Percentiles rank a stretch among this genome's conserved stretches.
These are phyloP conservation scores for Chlorella ohadii DNA, from an alignment of 139 green algal genomes.

Conservation along the genomic window DNA sequence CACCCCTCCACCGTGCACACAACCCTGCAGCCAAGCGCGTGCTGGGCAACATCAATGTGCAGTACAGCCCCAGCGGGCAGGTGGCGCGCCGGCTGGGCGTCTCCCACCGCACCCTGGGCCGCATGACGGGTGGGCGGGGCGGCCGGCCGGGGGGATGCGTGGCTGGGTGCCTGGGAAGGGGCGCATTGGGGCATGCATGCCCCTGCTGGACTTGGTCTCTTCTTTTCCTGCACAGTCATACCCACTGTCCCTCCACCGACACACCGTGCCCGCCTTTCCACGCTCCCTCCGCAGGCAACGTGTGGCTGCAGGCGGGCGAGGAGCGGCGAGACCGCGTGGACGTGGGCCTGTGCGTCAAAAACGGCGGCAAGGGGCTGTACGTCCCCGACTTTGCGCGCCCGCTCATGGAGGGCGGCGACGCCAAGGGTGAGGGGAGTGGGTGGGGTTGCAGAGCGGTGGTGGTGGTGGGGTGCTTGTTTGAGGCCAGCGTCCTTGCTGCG, in stretches of 20 bases:
- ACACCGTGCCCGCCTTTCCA: background rate
- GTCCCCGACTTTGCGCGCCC: slow-evolving; percentile 71
- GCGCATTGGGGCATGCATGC: too few species aligned
- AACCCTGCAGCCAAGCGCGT: slow-evolving; percentile 47
- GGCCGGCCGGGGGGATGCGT: too few species aligned
- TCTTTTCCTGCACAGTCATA: too few species aligned
- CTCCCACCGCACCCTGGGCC: slow-evolving; percentile 67
- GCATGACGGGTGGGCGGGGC: slow-evolving; percentile 55
- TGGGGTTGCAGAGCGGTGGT: background rate
- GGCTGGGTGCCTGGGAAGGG: too few species aligned
- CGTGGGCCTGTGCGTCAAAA: slow-evolving; percentile 86
- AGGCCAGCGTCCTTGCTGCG: too few species aligned
- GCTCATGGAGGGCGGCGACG: slow-evolving; percentile 6
- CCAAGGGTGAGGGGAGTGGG: slow-evolving; percentile 19
- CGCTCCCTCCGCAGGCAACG: slow-evolving; percentile 52
- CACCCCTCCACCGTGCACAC: too few species aligned
- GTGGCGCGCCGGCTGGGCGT: slow-evolving; percentile 59
- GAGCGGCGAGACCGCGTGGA: slow-evolving; percentile 69
- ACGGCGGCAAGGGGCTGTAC: slow-evolving; percentile 67
- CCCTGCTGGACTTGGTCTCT: too few species aligned
- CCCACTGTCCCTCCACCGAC: too few species aligned
- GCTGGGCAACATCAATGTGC: slow-evolving; percentile 45
- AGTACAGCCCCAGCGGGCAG: slow-evolving; percentile 63
- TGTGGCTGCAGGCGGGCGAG: slow-evolving; percentile 65
- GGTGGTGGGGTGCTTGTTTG: too few species aligned